Percentiles rank a stretch among this genome's conserved stretches.
phyloP scores from a whole-genome alignment of 345 rosid species.

The Hypericum androsaemum region DNA sequence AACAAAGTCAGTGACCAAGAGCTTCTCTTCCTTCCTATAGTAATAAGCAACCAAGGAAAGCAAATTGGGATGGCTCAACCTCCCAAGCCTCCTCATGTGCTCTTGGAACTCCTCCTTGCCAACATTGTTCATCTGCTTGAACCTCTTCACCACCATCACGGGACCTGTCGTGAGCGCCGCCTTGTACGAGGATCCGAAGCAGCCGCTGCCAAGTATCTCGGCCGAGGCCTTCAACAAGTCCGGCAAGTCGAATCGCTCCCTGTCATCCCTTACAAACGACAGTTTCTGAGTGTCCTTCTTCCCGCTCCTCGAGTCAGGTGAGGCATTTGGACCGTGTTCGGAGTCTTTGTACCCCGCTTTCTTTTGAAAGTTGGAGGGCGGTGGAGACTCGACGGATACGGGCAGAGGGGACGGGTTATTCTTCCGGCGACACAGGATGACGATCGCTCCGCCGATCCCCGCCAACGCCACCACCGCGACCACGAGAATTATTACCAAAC shows the following conservation, averaged over 20 bases:
- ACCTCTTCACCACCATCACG: slow-evolving; percentile 78
- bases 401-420: neutral
- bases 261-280: slow-evolving; percentile 56
- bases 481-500: slow-evolving; percentile 16
- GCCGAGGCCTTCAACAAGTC: slow-evolving; percentile 81
- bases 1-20: slow-evolving; percentile 49
- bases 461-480: slow-evolving; percentile 19
- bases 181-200: slow-evolving; percentile 79
- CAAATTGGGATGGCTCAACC: slow-evolving; percentile 56
- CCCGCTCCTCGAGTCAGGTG: slow-evolving; percentile 13
- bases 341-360: slow-evolving; percentile 31
- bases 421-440: slow-evolving; percentile 16
- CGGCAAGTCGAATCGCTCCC: slow-evolving; percentile 59
- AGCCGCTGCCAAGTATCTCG: slow-evolving; percentile 78
- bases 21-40: slow-evolving; percentile 81
- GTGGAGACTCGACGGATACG: slow-evolving; percentile 30
- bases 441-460: slow-evolving; percentile 8
- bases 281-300: slow-evolving; percentile 34
- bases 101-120: slow-evolving; percentile 72
- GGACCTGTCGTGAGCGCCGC: slow-evolving; percentile 38
- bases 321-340: slow-evolving; percentile 7
- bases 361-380: slow-evolving; percentile 28
- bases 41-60: slow-evolving; percentile 78
- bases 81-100: slow-evolving; percentile 77
- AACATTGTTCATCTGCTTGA: slow-evolving; percentile 70